These are phyloP conservation scores for Neoscytalidium dimidiatum DNA, from an alignment of 2,329 filamentous ascomycete species.

Conservation along the genomic window DNA sequence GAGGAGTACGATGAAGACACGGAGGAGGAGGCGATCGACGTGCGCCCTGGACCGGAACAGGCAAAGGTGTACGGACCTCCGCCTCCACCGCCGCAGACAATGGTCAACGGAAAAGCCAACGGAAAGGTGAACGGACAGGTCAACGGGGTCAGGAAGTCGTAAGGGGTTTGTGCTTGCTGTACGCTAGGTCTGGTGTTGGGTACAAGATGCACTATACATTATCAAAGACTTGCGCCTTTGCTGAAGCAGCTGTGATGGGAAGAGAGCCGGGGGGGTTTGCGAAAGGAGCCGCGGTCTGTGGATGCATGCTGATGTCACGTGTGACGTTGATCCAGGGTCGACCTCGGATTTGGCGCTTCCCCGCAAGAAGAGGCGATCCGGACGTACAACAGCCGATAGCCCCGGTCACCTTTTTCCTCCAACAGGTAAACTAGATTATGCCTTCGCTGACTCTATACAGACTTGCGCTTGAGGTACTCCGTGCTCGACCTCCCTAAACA, in stretches of 20 bases:
- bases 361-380: conserved; percentile 12
- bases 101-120: conserved; percentile 35
- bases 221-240: background rate
- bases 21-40: conserved; percentile 54
- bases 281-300: background rate
- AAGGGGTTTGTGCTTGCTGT: conserved; percentile 16
- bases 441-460: background rate
- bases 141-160: conserved; percentile 34
- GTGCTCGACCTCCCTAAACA: background rate
- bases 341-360: conserved; percentile 9
- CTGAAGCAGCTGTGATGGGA: background rate
- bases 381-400: conserved; percentile 4
- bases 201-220: conserved; percentile 11
- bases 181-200: conserved; percentile 10
- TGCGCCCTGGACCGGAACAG: conserved; percentile 25
- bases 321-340: background rate
- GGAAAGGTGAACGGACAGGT: conserved; percentile 35
- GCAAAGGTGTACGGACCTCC: conserved; percentile 33
- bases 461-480: background rate
- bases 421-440: background rate
- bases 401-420: background rate
- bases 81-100: conserved; percentile 33
- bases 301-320: conserved; percentile 5
- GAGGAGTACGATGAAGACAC: conserved; percentile 58
- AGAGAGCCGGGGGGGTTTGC: background rate